Base-by-base conservation (phyloP, 345 rosid species). In the Bretschneidera sinensis region DNA sequence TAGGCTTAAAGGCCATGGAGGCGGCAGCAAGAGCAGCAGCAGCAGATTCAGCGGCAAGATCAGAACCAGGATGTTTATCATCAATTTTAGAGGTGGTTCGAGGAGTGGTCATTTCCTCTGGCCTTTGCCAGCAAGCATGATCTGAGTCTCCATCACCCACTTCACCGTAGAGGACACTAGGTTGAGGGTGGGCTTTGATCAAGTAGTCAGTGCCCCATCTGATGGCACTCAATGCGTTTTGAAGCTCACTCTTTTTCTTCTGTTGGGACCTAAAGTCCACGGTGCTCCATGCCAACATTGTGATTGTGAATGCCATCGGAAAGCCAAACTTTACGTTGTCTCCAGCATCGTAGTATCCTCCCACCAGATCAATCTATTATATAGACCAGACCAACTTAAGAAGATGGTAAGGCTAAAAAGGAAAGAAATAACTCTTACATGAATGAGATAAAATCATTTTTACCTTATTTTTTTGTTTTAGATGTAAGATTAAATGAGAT, bases 241-340 rank as follows among this genome's bases (percentile, higher is more conserved):
- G n/a, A n/a, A n/a, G n/a, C n/a, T n/a, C n/a, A n/a, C n/a, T 6
- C 0, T n/a, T 66, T 0, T 22, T 52, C 1, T 21, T 18, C 47
- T 87, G 73, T 52, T 81, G 33, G 24, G 65, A 62, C 16, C 63
- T 43, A 71, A 84, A 86, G 43, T 86, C 91, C 2, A 86, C 34
- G 31, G 71, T 67, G 65, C 94, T 77, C 96, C 96, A 86, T 33
- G 96, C 73, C 35, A 89, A 72, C 83, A 84, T 66, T 0, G 91
- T 84, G 0, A 81, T 74, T 0, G 91, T 82, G 78, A 81, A 89
- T 24, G 97, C 95, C 82, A 86, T 62, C 0, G 97, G 87, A 50
- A 89, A 80, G n/a, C 89, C 91, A 57, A 84, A 86, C 70, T 89
- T 89, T 58, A 89, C 70, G 60, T 89, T 83, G 64, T 89, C 96